Base-by-base conservation (phyloP, 2,329 filamentous ascomycete species). In the Rugonectria rugulosa region DNA sequence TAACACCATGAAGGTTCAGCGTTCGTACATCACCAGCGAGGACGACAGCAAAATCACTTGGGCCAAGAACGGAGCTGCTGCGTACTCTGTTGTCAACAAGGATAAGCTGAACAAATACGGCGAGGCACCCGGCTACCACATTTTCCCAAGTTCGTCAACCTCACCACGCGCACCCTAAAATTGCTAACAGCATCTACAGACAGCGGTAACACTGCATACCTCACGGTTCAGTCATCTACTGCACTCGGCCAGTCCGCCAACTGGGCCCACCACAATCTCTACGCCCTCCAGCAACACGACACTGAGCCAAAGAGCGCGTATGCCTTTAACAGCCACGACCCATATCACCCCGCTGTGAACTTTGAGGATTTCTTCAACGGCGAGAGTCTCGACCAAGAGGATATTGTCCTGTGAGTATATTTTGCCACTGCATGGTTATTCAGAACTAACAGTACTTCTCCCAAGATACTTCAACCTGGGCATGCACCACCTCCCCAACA, bases 81-180 rank as follows among this genome's bases (percentile, higher is more conserved):
- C 77, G 65, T 79, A 77, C 57, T 68, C 73, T 6, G 68, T 83
- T 6, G 66, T 81, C 37, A 83, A 81, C 57, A 72, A 70, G 9
- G 75, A 78, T 32, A 63, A 68, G 4, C 74, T 67, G 3, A 84
- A 83, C 59, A 65, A 68, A n/a, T 81, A 73, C 50, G 80, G 80
- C 31, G 77, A 81, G 63, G 74, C 72, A 24, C 72, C 75, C 2
- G 80, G 79, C 6, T 83, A 79, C 60, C 70, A 75, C 24, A 73
- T 81, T 53, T 54, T 74, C 9, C 76, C 76, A 24, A 53, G 60
- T 60, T 9, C 21, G 55, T 10, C n/a, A 46, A 9, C 17, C 12
- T 7, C 4, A 15, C 11, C 29, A 29, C 8, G 15, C 5, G 17
- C 3, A 23, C 1, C 2, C 1, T 6, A 3, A 20, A 14, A 10